A percentile compares a stretch with the other conserved stretches of the same genome.
phyloP scores from a whole-genome alignment of 2,329 filamentous ascomycete genomes.

The Colletotrichum magnum region DNA sequence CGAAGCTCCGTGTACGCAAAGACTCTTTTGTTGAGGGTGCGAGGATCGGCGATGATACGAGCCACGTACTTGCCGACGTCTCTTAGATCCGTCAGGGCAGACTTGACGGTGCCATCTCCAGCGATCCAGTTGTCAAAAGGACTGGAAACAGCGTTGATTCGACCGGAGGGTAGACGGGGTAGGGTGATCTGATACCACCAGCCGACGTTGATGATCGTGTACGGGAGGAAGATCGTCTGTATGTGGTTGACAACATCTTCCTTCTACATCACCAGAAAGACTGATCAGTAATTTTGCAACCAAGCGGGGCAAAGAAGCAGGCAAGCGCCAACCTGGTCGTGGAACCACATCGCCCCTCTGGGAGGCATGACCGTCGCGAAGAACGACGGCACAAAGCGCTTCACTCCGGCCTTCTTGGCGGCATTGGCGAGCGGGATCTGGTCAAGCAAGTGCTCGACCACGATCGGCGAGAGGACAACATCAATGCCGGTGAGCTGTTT shows the following conservation, averaged over 20 bases:
- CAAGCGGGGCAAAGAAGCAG: neutral
- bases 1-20: slow-evolving; percentile 62
- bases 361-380: slow-evolving; percentile 61
- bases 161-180: slow-evolving; percentile 45
- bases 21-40: slow-evolving; percentile 68
- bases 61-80: slow-evolving; percentile 69
- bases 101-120: slow-evolving; percentile 60
- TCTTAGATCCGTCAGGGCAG: slow-evolving; percentile 61
- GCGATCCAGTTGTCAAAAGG: slow-evolving; percentile 52
- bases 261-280: slow-evolving; percentile 50
- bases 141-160: slow-evolving; percentile 39
- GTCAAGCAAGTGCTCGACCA: slow-evolving; percentile 50
- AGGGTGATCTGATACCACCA: slow-evolving; percentile 68
- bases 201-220: slow-evolving; percentile 71
- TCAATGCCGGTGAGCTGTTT: slow-evolving; percentile 44
- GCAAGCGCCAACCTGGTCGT: slow-evolving; percentile 42
- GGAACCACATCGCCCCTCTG: slow-evolving; percentile 50
- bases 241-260: slow-evolving; percentile 65
- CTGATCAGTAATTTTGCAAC: neutral
- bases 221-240: slow-evolving; percentile 63
- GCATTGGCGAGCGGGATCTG: slow-evolving; percentile 64
- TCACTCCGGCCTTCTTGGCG: slow-evolving; percentile 62
- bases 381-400: slow-evolving; percentile 66
- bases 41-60: slow-evolving; percentile 63
- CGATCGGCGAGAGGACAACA: slow-evolving; percentile 60